phyloP scores from a whole-genome alignment of 2,329 filamentous ascomycete species.

The Aschersonia sp. region DNA sequence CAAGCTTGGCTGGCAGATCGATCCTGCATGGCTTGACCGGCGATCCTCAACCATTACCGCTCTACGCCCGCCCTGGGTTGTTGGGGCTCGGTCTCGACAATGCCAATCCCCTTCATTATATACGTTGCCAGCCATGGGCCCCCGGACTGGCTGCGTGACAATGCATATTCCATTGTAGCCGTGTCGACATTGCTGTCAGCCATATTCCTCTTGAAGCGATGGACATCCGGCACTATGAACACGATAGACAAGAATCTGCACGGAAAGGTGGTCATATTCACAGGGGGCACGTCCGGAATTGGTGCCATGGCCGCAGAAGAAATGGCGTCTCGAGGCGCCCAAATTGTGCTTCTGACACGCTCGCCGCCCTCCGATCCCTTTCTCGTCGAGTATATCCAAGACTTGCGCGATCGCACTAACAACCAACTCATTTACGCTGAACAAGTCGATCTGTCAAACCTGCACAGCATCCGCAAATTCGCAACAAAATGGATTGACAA shows the following conservation, averaged over 20 bases:
- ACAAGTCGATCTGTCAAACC: slow-evolving; percentile 73
- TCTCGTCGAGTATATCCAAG: slow-evolving; percentile 82
- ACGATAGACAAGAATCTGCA: slow-evolving; percentile 72
- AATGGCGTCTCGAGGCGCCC: slow-evolving; percentile 70
- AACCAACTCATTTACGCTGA: slow-evolving; percentile 92
- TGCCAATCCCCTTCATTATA: slow-evolving; percentile 38
- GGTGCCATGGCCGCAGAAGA: slow-evolving; percentile 62
- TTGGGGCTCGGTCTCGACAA: slow-evolving; percentile 12
- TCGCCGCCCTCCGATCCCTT: slow-evolving; percentile 73
- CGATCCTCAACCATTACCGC: neutral
- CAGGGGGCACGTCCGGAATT: slow-evolving; percentile 86
- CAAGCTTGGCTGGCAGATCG: too few relatives aligned
- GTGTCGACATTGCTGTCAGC: slow-evolving; percentile 18
- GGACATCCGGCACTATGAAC: slow-evolving; percentile 63
- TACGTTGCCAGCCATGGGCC: slow-evolving; percentile 31
- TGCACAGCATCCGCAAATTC: slow-evolving; percentile 85
- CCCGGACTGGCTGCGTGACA: slow-evolving; percentile 31
- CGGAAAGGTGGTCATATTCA: slow-evolving; percentile 85
- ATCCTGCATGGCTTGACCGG: too few relatives aligned
- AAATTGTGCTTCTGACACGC: slow-evolving; percentile 79
- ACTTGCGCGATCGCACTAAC: slow-evolving; percentile 58
- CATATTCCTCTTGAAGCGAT: slow-evolving; percentile 48
- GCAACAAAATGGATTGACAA: slow-evolving; percentile 98
- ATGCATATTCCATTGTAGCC: slow-evolving; percentile 28
- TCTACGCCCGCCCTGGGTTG: neutral